phyloP scores from a whole-genome alignment of 306 rosid genomes.

The Cucumis hystrix region DNA sequence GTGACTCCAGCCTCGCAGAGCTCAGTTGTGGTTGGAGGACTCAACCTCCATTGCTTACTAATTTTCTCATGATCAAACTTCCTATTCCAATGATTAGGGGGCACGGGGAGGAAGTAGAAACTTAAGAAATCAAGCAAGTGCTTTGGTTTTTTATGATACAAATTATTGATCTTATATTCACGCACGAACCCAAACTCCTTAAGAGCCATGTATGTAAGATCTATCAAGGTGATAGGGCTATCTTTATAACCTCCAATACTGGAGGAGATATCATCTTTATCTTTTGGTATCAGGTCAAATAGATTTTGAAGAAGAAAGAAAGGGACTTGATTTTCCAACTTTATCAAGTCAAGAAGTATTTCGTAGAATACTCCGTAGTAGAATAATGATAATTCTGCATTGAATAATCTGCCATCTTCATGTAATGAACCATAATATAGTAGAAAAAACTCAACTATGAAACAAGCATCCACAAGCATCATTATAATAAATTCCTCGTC shows the following conservation, averaged over 20 bases:
- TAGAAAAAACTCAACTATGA: slow-evolving; percentile 25
- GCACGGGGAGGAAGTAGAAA: not conserved
- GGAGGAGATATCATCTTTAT: too few species aligned
- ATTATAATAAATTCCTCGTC: slow-evolving; percentile 30
- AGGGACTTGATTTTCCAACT: not conserved
- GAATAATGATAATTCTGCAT: not conserved
- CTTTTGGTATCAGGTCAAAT: not conserved
- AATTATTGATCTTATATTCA: not conserved
- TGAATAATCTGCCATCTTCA: too few species aligned
- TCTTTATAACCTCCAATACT: too few species aligned
- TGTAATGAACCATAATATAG: not conserved
- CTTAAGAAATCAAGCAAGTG: not conserved
- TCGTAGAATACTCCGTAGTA: not conserved
- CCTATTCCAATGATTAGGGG: too few species aligned
- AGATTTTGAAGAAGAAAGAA: not conserved
- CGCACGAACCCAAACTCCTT: not conserved
- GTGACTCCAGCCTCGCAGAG: not conserved
- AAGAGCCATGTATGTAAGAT: too few species aligned
- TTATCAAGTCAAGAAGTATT: not conserved
- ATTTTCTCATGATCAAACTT: too few species aligned
- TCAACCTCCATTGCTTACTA: too few species aligned
- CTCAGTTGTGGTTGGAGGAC: not conserved
- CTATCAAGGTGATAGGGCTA: not conserved
- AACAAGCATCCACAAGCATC: slow-evolving; percentile 63
- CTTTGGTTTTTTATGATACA: not conserved